Evolutionary conservation across 2,329 filamentous ascomycete genomes (phyloP), one percentile per base, ranked within the genome.

Genomic region (Triangularia setosa): DNA sequence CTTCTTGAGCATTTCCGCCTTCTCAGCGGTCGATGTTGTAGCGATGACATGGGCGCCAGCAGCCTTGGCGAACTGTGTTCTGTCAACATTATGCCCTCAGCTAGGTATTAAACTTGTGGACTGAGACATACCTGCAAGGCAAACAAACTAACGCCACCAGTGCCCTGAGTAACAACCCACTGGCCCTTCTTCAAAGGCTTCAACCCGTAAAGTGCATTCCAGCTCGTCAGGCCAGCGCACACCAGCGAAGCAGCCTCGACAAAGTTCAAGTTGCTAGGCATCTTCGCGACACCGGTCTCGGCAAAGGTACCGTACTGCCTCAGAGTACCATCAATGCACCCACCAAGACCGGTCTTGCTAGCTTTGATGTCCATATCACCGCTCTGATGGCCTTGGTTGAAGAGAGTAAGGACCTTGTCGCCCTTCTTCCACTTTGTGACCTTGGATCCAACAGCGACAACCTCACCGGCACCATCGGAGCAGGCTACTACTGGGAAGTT

Each of bases 111-210:
- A 5, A 11, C 18, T n/a, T 35, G 18, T 12, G 11, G 24, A 11
- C 7, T 8, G 12, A 33, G 67, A 24, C 16, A 54, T 61, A 71
- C 70, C 75, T 83, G 88, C n/a, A 90, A 74, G 3, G 83, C 88
- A 64, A 89, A 89, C 65, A 90, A 80, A 67, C 82, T 85, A 7
- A 91, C 88, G 64, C 88, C 88, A 21, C 89, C 88, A 0, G 87
- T 90, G n/a, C 88, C 89, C 75, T 90, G 87, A 1, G 87, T 87
- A 33, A 91, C 79, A 2, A 91, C 87, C 69, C 75, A 80, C 66
- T 84, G 75, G 3, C 86, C 87, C 0, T 84, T 81, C 70, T 80
- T 79, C 64, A 89, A 67, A 24, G 78, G 77, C 68, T 75, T 75
- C 28, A 87, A 70, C 1, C 87, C 87, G 69, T 84, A 88, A 12